Base-by-base conservation (phyloP, 2,329 filamentous ascomycete genomes). In the Exophiala sp. region DNA sequence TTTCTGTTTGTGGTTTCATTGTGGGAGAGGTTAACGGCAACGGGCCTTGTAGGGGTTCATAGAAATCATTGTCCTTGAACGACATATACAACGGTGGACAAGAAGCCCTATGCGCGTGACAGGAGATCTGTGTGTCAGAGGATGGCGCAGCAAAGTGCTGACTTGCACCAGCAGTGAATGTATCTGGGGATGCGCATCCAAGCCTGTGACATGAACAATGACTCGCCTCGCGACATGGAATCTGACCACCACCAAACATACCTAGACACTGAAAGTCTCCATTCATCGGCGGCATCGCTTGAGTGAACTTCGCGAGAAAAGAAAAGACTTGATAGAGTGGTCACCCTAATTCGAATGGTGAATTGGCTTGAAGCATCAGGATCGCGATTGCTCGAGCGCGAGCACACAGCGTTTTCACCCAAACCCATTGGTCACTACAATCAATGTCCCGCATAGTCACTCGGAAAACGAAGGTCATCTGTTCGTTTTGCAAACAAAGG, bases 401-500 rank as follows among this genome's bases (percentile, higher is more conserved):
- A 48, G 43, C 44, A 41, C 21, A 18, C 21, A n/a, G 47, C 50
- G 53, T 56, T 56, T 56, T 52, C 46, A 53, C 46, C 45, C 47
- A 50, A 52, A 42, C 24, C 51, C 46, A 53, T 47, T 37, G 32
- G 42, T 30, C 40, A 37, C 21, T 43, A 48, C 54, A 54, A 54
- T 57, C 51, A 52, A 46, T 43, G 40, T 21, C 14, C 29, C 19
- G 23, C 14, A 6, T 8, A 22, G 29, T 37, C 30, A 35, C 18
- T 29, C 37, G 35, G n/a, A 16, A 44, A 39, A 47, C 29, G 42
- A 11, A 42, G 14, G 29, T 14, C 23, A 13, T 19, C 42, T 57
- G 48, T 54, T 54, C 54, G 51, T 45, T 43, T 24, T 57, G 51
- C 54, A 57, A 57, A 57, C 54, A 52, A 39, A 44, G 23, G 22